phyloP scores from a whole-genome alignment of 192 early-diverging fungal species.

The Rhizoclosmatium sp. region DNA sequence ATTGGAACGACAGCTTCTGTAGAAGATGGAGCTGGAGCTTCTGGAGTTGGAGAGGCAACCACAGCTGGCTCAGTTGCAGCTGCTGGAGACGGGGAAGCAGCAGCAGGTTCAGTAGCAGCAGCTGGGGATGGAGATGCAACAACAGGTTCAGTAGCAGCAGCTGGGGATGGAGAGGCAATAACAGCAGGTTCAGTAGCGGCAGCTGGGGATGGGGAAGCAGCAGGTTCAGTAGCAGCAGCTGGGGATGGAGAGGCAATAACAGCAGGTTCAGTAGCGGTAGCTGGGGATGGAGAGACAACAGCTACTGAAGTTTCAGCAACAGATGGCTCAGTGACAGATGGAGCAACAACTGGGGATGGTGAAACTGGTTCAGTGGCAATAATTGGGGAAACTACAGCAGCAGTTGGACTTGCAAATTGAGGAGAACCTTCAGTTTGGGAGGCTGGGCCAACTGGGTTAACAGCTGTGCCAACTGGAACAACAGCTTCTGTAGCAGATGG shows the following conservation, averaged over 20 bases:
- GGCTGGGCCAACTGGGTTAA: background rate
- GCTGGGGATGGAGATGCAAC: no score
- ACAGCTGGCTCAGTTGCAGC: background rate
- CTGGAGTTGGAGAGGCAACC: no score
- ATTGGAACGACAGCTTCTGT: background rate
- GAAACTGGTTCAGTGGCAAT: background rate
- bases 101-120: background rate
- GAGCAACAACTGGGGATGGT: background rate
- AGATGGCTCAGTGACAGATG: background rate
- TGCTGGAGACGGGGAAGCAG: background rate
- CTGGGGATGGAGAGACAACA: background rate
- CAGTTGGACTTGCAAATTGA: background rate
- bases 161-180: background rate
- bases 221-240: background rate
- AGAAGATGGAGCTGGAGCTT: background rate
- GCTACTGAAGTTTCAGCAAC: background rate
- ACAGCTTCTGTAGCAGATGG: background rate
- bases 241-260: background rate
- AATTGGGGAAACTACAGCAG: background rate
- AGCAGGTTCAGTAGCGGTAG: background rate
- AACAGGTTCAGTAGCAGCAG: background rate
- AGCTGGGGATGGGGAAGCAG: no score
- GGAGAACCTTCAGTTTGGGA: no score
- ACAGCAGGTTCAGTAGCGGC: background rate
- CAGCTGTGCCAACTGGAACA: background rate